Evolutionary conservation across 2,329 filamentous ascomycete genomes (phyloP), one percentile per base, ranked within the genome.

Genomic region (Cephalotrichum gorgonifer): DNA sequence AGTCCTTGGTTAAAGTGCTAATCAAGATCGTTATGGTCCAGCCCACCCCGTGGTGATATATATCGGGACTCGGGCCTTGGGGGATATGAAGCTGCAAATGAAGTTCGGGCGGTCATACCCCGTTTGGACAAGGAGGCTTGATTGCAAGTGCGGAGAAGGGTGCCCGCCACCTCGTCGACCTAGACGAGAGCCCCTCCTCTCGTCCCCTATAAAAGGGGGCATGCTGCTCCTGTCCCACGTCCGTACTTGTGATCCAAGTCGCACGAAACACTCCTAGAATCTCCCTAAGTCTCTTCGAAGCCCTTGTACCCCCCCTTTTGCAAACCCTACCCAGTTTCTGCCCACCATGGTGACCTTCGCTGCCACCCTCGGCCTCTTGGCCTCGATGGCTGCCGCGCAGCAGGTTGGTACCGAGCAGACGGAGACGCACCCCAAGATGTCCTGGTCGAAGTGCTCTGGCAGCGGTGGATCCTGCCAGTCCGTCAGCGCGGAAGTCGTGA

Each of bases 401-500:
- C 62, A 69, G 54, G 63, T 66, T 38, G 70, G 69, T 50, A 65
- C 58, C 14, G 52, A 62, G 51, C 54, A 56, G 30, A 51, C 61
- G 6, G 70, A 73, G 53, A 59, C 57, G 23, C 72, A 75, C 43
- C 56, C 59, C 42, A 44, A 44, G 33, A 59, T 76, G 56, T 66
- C 62, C 49, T 72, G 69, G 64, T 60, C 70, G 54, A 61, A 64
- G 52, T 76, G 72, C 58, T 65, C 70, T 22, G 35, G 56, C 8
- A 61, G 56, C 25, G 35, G n/a, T n/a, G 66, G 68, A 28, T 63
- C 62, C 38, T 75, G 71, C 57, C 64, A 62, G 4, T 59, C 59
- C 17, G 64, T 71, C 52, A 59, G 60, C 44, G 70, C 66, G 31
- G 67, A 67, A 45, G 63, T 77, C 39, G 70, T 73, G 35, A 60